phyloP scores from a whole-genome alignment of 345 rosid species.

The Geranium rotundifolium region DNA sequence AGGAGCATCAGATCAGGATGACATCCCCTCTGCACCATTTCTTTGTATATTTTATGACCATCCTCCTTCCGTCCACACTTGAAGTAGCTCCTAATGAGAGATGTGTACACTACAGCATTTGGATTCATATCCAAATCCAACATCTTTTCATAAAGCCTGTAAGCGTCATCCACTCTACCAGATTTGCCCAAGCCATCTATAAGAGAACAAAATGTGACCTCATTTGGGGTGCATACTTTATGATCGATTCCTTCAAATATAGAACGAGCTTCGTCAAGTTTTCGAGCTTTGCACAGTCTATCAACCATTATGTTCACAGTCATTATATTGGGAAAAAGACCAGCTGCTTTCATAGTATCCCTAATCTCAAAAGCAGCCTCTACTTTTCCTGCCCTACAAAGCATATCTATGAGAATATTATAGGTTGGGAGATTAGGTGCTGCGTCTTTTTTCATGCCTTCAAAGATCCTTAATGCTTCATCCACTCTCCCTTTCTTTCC shows the following conservation, averaged over 20 bases:
- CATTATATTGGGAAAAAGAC: constrained; percentile 70
- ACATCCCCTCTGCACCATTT: constrained; percentile 57
- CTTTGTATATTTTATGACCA: constrained; percentile 91
- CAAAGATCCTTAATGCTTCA: constrained; percentile 62
- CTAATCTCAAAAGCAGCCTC: constrained; percentile 56
- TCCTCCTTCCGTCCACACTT: constrained; percentile 71
- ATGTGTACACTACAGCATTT: constrained; percentile 59
- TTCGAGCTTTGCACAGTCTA: constrained; percentile 78
- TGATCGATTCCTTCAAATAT: constrained; percentile 69
- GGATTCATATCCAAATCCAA: constrained; percentile 51
- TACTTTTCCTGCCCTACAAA: constrained; percentile 61
- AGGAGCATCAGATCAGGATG: constrained; percentile 70
- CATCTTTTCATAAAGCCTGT: constrained; percentile 77
- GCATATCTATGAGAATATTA: constrained; percentile 74
- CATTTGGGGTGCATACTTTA: constrained; percentile 64
- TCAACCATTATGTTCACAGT: constrained; percentile 92
- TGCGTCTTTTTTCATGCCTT: constrained; percentile 83
- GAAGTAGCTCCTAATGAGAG: constrained; percentile 79
- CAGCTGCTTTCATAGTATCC: constrained; percentile 76
- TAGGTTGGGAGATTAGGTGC: constrained; percentile 64
- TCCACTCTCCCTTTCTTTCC: constrained; percentile 51
- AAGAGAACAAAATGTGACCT: constrained; percentile 75
- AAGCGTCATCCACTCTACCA: constrained; percentile 87
- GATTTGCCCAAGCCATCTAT: constrained; percentile 85
- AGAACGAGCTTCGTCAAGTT: constrained; percentile 72